Conservation (phyloP, 768 basidiomycete genomes). For the Hygrocybe coccinea region DNA sequence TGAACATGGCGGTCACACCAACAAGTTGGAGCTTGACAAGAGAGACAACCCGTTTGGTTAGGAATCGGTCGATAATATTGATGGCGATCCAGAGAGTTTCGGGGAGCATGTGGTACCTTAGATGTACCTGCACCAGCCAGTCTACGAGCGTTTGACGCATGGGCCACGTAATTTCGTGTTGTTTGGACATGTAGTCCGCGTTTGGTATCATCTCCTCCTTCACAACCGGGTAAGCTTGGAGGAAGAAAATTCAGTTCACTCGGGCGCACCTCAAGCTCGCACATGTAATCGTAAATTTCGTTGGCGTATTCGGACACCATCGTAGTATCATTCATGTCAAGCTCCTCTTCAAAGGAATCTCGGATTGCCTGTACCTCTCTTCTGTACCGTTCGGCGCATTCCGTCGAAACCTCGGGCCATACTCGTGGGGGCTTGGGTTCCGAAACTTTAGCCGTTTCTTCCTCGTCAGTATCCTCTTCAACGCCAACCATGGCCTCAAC, state of each 20-base stretch:
- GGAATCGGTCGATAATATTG: constrained; percentile 92
- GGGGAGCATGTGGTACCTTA: constrained; percentile 97
- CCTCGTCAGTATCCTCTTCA: constrained; percentile 37
- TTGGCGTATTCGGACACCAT: constrained; percentile 99
- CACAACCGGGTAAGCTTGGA: constrained; percentile 17
- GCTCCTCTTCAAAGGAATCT: constrained; percentile 65
- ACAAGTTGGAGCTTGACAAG: constrained; percentile 92
- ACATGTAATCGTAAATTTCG: constrained; percentile 97
- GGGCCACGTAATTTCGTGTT: constrained; percentile 86
- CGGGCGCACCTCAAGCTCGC: constrained; percentile 73
- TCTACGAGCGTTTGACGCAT: constrained; percentile 98
- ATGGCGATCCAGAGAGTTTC: constrained; percentile 99
- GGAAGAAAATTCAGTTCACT: not conserved
- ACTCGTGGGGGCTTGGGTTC: constrained; percentile 44
- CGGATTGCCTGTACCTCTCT: constrained; percentile 64
- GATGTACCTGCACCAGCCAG: constrained; percentile 96
- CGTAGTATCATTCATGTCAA: constrained; percentile 72
- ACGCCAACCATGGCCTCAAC: constrained; percentile 62
- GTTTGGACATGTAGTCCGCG: constrained; percentile 88
- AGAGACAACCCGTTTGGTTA: constrained; percentile 82
- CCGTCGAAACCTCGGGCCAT: constrained; percentile 74
- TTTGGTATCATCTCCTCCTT: constrained; percentile 87
- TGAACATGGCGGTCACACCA: constrained; percentile 98
- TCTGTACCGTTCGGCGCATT: constrained; percentile 52
- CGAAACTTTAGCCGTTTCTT: constrained; percentile 17